phyloP scores from a whole-genome alignment of 345 rosid genomes.

The Eucalyptus polyanthemos region DNA sequence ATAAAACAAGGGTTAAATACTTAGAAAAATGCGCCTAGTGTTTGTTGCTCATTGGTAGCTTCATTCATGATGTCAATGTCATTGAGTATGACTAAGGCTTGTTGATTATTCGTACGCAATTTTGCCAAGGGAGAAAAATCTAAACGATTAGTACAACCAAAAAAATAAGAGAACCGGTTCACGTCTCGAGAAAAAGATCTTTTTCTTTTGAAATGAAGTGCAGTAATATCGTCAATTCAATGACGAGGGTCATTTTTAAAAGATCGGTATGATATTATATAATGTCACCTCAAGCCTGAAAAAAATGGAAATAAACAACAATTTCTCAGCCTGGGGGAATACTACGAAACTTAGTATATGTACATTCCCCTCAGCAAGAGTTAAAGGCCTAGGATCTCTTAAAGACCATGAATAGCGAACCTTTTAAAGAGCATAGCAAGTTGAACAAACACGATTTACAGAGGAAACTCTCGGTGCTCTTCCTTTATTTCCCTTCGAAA shows the following conservation, averaged over 20 bases:
- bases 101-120: background rate
- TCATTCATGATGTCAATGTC: conserved; percentile 21
- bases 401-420: background rate
- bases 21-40: background rate
- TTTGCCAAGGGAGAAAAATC: background rate
- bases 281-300: background rate
- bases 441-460: background rate
- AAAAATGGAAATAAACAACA: background rate
- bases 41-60: background rate
- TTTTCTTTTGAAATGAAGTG: background rate
- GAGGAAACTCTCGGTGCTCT: background rate
- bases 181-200: background rate
- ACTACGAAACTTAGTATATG: background rate
- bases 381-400: background rate
- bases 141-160: background rate
- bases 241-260: background rate
- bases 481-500: background rate
- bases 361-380: background rate
- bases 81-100: background rate
- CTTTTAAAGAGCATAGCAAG: background rate
- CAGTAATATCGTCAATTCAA: background rate
- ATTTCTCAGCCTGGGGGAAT: background rate
- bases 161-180: background rate
- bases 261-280: background rate
- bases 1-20: background rate